A percentile compares a stretch with the other conserved stretches of the same genome.
Conservation (phyloP, 1,284 basidiomycete genomes). For the Tylopilus orsonianus region DNA sequence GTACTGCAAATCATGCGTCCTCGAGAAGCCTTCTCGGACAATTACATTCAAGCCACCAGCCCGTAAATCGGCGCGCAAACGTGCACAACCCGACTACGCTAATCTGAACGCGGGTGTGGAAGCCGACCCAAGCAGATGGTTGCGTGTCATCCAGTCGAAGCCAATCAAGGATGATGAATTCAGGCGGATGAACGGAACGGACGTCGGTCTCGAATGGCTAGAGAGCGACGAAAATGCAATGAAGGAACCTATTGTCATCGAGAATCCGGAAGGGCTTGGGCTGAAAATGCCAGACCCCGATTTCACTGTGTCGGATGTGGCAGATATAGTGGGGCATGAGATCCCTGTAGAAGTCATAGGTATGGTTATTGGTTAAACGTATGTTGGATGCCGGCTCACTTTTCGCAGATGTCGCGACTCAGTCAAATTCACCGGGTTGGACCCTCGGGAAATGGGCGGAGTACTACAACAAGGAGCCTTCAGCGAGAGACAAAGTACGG, state of each 20-base stretch:
- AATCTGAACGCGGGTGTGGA: constrained; percentile 64
- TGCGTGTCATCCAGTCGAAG: constrained; percentile 65
- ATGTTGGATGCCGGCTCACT: constrained; percentile 6
- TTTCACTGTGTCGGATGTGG: constrained; percentile 79
- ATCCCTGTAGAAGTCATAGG: constrained; percentile 88
- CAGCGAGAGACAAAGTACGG: constrained; percentile 76
- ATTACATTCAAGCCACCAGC: constrained; percentile 75
- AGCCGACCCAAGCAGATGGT: constrained; percentile 66
- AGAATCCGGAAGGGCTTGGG: constrained; percentile 73
- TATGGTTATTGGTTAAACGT: constrained; percentile 35
- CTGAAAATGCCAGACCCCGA: constrained; percentile 79
- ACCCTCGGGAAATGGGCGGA: constrained; percentile 88
- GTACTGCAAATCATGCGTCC: constrained; percentile 69
- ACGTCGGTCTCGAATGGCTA: constrained; percentile 71
- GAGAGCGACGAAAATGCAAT: constrained; percentile 67
- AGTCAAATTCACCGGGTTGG: constrained; percentile 83
- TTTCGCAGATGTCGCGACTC: constrained; percentile 74
- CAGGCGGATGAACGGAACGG: constrained; percentile 61
- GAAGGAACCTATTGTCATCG: constrained; percentile 75
- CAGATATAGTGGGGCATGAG: constrained; percentile 74
- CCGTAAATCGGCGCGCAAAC: constrained; percentile 76
- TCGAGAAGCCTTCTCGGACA: constrained; percentile 54
- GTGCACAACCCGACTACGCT: constrained; percentile 71
- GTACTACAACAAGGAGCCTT: constrained; percentile 72
- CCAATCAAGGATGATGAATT: constrained; percentile 61